Evolutionary conservation across 305 asterid genomes (phyloP).

Genomic region (Nicotiana rustica): DNA sequence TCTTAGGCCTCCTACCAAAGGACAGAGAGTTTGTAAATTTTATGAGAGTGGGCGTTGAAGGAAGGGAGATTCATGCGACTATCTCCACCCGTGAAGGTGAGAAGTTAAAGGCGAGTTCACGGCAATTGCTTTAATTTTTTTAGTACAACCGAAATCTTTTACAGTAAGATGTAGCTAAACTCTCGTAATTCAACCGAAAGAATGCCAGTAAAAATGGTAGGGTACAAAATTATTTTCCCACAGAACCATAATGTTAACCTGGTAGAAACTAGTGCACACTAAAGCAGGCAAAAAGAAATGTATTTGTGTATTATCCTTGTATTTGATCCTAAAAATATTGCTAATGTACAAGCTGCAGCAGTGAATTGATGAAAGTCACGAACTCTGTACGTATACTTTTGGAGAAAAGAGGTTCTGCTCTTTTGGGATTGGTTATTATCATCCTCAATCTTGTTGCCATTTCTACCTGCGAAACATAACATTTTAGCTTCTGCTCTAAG

Average conservation of each 20-base stretch:
- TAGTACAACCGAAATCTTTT: background rate
- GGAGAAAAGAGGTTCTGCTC: background rate
- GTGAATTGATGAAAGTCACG: constrained; percentile 9
- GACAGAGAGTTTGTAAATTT: constrained; percentile 78
- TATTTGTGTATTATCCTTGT: constrained; percentile 18
- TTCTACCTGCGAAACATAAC: no score
- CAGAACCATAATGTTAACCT: constrained; percentile 25
- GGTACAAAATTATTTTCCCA: background rate
- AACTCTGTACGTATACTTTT: constrained; percentile 14
- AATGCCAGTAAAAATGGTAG: background rate
- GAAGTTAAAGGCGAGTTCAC: background rate
- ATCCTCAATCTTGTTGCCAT: background rate
- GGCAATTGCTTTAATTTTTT: background rate
- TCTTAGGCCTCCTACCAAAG: constrained; percentile 62
- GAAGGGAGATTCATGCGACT: constrained; percentile 84
- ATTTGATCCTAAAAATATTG: background rate
- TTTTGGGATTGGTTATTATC: background rate
- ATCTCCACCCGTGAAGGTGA: constrained; percentile 63
- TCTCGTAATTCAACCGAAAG: constrained; percentile 21
- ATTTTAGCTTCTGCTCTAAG: no score
- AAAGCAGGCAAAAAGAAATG: constrained; percentile 28
- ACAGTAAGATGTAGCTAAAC: constrained; percentile 26
- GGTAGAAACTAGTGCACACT: background rate
- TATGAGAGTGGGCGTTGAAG: constrained; percentile 84
- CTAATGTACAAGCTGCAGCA: constrained; percentile 10